Base-by-base conservation (phyloP, 371 early-diverging fungal species). In the Mortierella sp. region DNA sequence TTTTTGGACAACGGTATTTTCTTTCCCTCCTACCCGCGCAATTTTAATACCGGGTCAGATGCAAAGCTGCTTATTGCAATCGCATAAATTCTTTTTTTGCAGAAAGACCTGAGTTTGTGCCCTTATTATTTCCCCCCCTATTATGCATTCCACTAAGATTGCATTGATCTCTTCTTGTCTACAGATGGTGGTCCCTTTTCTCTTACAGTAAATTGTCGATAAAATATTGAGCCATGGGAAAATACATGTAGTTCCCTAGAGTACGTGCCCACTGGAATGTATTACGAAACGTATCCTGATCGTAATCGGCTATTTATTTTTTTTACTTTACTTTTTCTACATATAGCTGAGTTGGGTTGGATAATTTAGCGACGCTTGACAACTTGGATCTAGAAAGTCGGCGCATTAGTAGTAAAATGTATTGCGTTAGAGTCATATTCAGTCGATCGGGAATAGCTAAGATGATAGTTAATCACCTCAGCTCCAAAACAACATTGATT, bases 351-450 rank as follows among this genome's bases (percentile, higher is more conserved):
- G 35, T 35, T 35, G 35, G 35, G 35, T 30, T 58, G 58, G 35
- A 30, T 8, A 45, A 2, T 20, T 52, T 74, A 74, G 24, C 75
- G 75, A 40, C 75, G 68, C 70, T 75, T 75, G 32, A 75, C 75
- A 28, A 75, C 75, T 69, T 75, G 75, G 37, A 75, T 75, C 75
- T 76, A 70, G 9, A 52, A 26, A 10, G 57, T 10, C 0, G 5
- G 26, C 30, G 43, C 9, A 43, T 43, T 43, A 35, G 20, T 47
- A 47, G 20, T 47, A 47, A 20, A 47, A 20, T 20, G 9, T n/a
- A 12, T 55, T 26, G 11, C 24, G 28, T 55, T 55, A 55, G 60
- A 24, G 24, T 16, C 40, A 24, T 28, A 20, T 12, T 55, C 16
- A 20, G 10, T 28, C 28, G 51, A 30, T 18, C 20, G 49, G 18